Percentiles rank a stretch among this genome's conserved stretches.
phyloP scores from a whole-genome alignment of 208 protist genomes.

The Angomonas deanei region DNA sequence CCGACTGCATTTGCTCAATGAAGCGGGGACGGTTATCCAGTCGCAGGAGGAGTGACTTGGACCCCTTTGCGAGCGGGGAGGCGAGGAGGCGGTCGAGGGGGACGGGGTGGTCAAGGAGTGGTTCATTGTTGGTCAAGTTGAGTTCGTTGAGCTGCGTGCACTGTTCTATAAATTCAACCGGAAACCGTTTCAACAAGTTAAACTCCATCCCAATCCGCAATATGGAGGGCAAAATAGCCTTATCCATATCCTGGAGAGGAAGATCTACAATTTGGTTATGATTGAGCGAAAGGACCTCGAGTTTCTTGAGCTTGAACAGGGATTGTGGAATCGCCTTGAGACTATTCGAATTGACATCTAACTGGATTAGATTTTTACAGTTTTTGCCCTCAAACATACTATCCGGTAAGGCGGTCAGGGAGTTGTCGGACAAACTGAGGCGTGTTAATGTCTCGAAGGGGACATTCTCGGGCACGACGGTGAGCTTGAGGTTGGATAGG shows the following conservation, averaged over 20 bases:
- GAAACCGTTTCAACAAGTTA: constrained; percentile 55
- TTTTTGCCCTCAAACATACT: constrained; percentile 34
- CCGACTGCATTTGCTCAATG: constrained; percentile 45
- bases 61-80: constrained; percentile 12
- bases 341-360: constrained; percentile 71
- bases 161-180: constrained; percentile 52
- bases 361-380: constrained; percentile 24
- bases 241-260: constrained; percentile 12
- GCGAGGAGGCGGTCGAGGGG: constrained; percentile 22
- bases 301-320: constrained; percentile 51
- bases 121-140: constrained; percentile 59
- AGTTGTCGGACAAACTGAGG: constrained; percentile 61
- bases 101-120: constrained; percentile 48
- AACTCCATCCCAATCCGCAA: constrained; percentile 59
- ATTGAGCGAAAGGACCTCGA: constrained; percentile 68
- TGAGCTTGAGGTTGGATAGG: constrained; percentile 45
- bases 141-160: constrained; percentile 51
- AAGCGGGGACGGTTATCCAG: constrained; percentile 75
- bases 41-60: constrained; percentile 30
- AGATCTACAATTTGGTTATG: constrained; percentile 51
- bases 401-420: constrained; percentile 31
- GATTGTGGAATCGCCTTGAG: constrained; percentile 43
- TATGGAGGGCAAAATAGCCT: constrained; percentile 39
- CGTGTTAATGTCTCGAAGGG: constrained; percentile 29
- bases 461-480: constrained; percentile 23